These are phyloP conservation scores for Aspergillus ruber DNA, from an alignment of 2,329 filamentous ascomycete species.

Conservation along the genomic window DNA sequence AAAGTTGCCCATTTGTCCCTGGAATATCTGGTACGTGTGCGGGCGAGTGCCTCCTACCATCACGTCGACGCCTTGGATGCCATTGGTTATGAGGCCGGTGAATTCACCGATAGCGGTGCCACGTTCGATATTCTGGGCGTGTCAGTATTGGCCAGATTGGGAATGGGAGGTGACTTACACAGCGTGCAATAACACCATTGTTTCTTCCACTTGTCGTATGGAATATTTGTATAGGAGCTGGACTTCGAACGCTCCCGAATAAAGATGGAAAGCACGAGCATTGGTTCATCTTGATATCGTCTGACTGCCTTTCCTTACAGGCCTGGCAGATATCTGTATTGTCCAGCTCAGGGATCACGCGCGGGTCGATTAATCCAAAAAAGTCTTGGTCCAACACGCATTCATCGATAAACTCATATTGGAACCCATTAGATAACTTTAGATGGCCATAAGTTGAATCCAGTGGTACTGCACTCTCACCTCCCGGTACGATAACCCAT, in stretches of 20 bases:
- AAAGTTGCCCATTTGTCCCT: constrained; percentile 50
- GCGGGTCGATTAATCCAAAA: constrained; percentile 48
- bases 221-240: constrained; percentile 47
- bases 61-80: constrained; percentile 48
- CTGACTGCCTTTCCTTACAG: constrained; percentile 47
- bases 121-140: constrained; percentile 43
- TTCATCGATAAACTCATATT: constrained; percentile 33
- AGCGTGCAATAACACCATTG: constrained; percentile 42
- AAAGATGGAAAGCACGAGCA: constrained; percentile 51
- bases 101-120: constrained; percentile 52
- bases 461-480: constrained; percentile 8
- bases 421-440: constrained; percentile 13
- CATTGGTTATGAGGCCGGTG: constrained; percentile 49
- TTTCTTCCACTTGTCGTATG: constrained; percentile 49
- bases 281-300: constrained; percentile 43
- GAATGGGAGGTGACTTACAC: constrained; percentile 9
- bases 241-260: constrained; percentile 41
- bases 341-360: constrained; percentile 29
- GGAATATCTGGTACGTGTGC: constrained; percentile 51
- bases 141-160: not conserved
- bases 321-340: constrained; percentile 36
- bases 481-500: constrained; percentile 15
- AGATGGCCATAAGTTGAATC: constrained; percentile 15
- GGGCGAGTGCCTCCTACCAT: constrained; percentile 43
- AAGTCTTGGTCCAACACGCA: constrained; percentile 43